Evolutionary conservation across 1,284 basidiomycete species (phyloP), one percentile per base, ranked within the genome.

Genomic region (Lignosus rhinocerotis): DNA sequence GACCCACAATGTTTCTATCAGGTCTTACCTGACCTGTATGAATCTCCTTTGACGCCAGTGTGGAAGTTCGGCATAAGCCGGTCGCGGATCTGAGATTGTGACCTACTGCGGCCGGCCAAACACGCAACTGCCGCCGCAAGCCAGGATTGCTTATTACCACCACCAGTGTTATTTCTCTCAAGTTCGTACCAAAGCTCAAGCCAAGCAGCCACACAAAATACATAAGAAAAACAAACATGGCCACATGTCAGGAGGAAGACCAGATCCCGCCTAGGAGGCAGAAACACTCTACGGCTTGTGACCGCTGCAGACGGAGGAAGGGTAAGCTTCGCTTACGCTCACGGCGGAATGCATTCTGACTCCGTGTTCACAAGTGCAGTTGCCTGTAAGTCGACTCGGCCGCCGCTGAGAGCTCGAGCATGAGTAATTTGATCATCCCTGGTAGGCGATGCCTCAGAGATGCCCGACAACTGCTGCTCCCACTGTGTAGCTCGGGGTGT

Each of bases 231-330:
- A n/a, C 14, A 36, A 2, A 14, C 36, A 39, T 39, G 36, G 36
- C 36, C 11, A 39, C 36, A 39, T n/a, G 21, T 32, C 45, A n/a
- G 45, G 45, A 30, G 45, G 31, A 86, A 78, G 48, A 81, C 71
- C 19, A 31, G 1, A 33, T 39, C 33, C 48, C 48, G 11, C 36
- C 19, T 9, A 25, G 48, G 11, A 38, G 48, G 16, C 17, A 21
- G 48, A 50, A 50, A 33, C 48, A 50, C 11, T 38, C 48, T 1
- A 14, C 19, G 10, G 48, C 48, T 9, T 50, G 48, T 25, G 36
- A 50, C 21, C 48, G 34, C n/a, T 50, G 48, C 21, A 38, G 48
- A 30, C 48, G 48, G 11, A 38, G 48, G 16, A 50, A 50, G 25
- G 48, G 48, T 50, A 14, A 39, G 48, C 33, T 12, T 14, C 17